Evolutionary conservation across 345 rosid genomes (phyloP).

Genomic region (Ailanthus altissimus): DNA sequence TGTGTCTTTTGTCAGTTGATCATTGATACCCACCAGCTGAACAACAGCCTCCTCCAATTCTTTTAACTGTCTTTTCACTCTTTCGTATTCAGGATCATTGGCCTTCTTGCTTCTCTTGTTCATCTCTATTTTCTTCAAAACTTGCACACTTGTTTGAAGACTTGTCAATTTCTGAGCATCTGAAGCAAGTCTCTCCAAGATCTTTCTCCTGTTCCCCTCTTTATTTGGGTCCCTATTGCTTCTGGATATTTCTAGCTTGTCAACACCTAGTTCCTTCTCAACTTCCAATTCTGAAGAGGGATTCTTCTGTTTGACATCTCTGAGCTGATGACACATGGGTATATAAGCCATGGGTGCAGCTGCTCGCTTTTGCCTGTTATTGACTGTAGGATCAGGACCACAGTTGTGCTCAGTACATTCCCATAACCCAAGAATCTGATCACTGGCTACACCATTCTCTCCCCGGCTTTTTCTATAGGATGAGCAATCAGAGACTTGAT

Average conservation of each 20-base stretch:
- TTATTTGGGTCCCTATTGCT: slow-evolving; percentile 39
- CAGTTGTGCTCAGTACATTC: slow-evolving; percentile 49
- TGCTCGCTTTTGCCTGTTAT: slow-evolving; percentile 22
- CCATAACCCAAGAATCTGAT: slow-evolving; percentile 57
- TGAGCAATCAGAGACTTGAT: slow-evolving; percentile 67
- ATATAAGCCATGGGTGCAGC: slow-evolving; percentile 17
- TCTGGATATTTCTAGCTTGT: slow-evolving; percentile 62
- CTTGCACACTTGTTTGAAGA: slow-evolving; percentile 59
- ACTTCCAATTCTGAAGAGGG: slow-evolving; percentile 53
- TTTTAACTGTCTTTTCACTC: slow-evolving; percentile 60
- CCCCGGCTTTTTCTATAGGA: slow-evolving; percentile 48
- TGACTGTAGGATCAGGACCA: slow-evolving; percentile 19
- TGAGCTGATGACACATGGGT: slow-evolving; percentile 14
- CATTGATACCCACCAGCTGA: slow-evolving; percentile 57
- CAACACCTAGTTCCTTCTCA: slow-evolving; percentile 69
- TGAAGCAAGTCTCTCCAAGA: slow-evolving; percentile 70
- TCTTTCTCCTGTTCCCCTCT: slow-evolving; percentile 46
- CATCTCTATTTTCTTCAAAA: slow-evolving; percentile 63
- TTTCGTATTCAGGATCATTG: slow-evolving; percentile 53
- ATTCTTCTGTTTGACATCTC: slow-evolving; percentile 22
- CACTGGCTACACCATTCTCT: slow-evolving; percentile 33
- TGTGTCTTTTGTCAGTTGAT: slow-evolving; percentile 47
- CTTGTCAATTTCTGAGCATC: slow-evolving; percentile 67
- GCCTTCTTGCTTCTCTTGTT: slow-evolving; percentile 58
- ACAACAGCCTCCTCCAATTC: slow-evolving; percentile 65